Base-by-base conservation (phyloP, 768 basidiomycete genomes). In the Candolleomyces aberdarensis region DNA sequence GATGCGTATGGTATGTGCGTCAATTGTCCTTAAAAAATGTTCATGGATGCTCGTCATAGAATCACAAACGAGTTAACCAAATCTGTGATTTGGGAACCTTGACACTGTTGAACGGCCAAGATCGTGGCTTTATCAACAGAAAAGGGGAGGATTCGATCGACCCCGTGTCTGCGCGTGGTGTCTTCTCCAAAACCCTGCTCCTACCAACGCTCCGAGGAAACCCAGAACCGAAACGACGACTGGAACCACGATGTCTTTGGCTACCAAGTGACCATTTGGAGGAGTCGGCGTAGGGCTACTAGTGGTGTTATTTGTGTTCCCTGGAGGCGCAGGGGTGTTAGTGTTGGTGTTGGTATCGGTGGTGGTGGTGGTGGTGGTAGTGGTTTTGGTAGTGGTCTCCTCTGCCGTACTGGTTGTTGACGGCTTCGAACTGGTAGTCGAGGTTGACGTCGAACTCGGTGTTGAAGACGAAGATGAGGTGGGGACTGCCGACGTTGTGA, bases 331-430 rank as follows among this genome's bases (percentile, higher is more conserved):
- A 26, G n/a, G n/a, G n/a, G n/a, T n/a, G n/a, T n/a, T n/a, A n/a
- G n/a, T n/a, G n/a, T n/a, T n/a, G n/a, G n/a, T n/a, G n/a, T n/a
- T n/a, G n/a, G n/a, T n/a, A n/a, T n/a, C n/a, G n/a, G n/a, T n/a
- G n/a, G n/a, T n/a, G n/a, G n/a, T n/a, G n/a, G n/a, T 62, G 46
- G 36, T 22, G 61, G 57, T 20, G 57, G 49, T 15, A 36, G 57
- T 17, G 1, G 57, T 32, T 15, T 56, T 41, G 19, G 51, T 49
- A 15, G 22, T 46, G 36, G 15, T 62, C n/a, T 57, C 29, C 19
- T 32, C n/a, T 13, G 46, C 36, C 32, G 20, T 15, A 36, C n/a
- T 47, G 29, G 61, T 43, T 32, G 26, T 44, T 0, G 26, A 48
- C 40, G 41, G 56, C 15, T 2, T 13, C 43, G 13, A n/a, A 13